phyloP scores from a whole-genome alignment of 352 stramenopile species.

The Globisporangium alternatum region DNA sequence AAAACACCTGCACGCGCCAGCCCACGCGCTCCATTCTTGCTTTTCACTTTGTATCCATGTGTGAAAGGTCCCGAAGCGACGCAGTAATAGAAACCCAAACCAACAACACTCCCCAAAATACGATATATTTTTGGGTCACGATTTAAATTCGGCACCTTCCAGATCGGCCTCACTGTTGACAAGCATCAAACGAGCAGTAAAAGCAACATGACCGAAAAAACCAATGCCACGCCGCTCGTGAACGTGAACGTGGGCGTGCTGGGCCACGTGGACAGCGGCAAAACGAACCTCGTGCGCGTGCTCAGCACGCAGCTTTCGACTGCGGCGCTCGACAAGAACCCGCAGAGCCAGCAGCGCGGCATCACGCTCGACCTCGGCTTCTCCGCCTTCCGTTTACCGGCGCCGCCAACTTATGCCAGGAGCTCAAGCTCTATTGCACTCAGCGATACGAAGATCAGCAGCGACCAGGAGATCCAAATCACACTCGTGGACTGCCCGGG shows the following conservation, averaged over 20 bases:
- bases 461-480: constrained; percentile 82
- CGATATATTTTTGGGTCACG: background rate
- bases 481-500: constrained; percentile 96
- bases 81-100: background rate
- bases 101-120: background rate
- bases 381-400: constrained; percentile 89
- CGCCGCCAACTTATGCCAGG: background rate
- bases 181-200: background rate
- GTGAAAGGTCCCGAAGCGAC: background rate
- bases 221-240: background rate
- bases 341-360: constrained; percentile 94
- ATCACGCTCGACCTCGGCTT: constrained; percentile 99
- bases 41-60: background rate
- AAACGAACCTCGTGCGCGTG: constrained; percentile 96
- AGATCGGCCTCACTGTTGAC: background rate
- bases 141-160: background rate
- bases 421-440: background rate
- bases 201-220: background rate
- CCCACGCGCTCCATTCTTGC: constrained; percentile 26
- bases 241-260: constrained; percentile 99
- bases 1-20: constrained; percentile 60
- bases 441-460: background rate
- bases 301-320: constrained; percentile 97
- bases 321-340: constrained; percentile 97
- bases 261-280: constrained; percentile 98